Conservation (phyloP, 148 eudicot genomes). For the Amaranthus cruentus region DNA sequence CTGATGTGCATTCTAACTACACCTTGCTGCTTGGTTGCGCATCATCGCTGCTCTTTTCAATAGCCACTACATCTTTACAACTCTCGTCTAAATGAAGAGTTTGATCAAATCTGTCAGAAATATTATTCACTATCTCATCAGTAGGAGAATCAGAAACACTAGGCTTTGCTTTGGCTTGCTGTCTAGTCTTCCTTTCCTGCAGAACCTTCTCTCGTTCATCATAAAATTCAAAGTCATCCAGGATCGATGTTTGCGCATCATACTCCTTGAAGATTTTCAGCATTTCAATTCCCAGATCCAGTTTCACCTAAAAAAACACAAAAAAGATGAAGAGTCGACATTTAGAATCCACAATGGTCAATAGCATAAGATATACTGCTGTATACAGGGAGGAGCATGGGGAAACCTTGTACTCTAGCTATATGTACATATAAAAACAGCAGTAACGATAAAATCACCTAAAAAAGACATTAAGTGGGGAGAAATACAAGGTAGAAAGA, state of each 20-base stretch:
- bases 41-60: conserved; percentile 24
- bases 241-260: conserved; percentile 62
- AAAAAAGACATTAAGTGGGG: not conserved
- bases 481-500: conserved; percentile 8
- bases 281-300: conserved; percentile 83
- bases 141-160: conserved; percentile 31
- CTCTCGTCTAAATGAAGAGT: conserved; percentile 65
- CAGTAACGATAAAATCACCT: not conserved
- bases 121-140: conserved; percentile 48
- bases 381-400: not conserved
- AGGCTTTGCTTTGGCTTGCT: conserved; percentile 42
- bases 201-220: conserved; percentile 73
- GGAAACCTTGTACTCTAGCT: not conserved
- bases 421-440: not conserved
- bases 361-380: not conserved
- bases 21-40: conserved; percentile 27
- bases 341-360: not conserved
- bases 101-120: conserved; percentile 62
- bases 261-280: conserved; percentile 80
- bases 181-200: conserved; percentile 73
- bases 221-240: conserved; percentile 79
- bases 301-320: conserved; percentile 59
- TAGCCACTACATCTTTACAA: conserved; percentile 32
- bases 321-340: not conserved
- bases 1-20: conserved; percentile 26